phyloP scores from a whole-genome alignment of 129 eudicot species.

The Apium graveolens region DNA sequence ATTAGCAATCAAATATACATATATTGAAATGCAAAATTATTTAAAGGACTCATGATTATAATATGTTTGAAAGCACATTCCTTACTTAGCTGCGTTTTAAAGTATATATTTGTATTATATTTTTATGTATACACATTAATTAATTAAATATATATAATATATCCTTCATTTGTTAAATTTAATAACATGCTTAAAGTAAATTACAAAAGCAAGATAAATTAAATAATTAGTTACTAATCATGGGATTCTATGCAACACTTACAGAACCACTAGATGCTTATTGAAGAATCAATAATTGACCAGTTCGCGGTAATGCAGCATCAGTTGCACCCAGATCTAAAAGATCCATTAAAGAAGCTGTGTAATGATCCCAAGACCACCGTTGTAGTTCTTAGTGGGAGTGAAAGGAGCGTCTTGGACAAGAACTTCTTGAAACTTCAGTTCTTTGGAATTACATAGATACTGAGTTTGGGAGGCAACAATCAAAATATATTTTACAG shows the following conservation, averaged over 20 bases:
- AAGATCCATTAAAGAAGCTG: conserved; percentile 39
- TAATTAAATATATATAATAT: too few species aligned
- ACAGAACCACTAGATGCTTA: conserved; percentile 64
- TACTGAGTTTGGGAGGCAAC: conserved; percentile 82
- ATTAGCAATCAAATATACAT: too few species aligned
- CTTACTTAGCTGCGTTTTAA: too few species aligned
- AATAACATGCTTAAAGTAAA: too few species aligned
- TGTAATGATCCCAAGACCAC: conserved; percentile 70
- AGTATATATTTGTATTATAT: too few species aligned
- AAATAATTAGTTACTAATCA: conserved; percentile 64
- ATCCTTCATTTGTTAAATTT: too few species aligned
- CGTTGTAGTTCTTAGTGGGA: conserved; percentile 45
- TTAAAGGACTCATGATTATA: too few species aligned
- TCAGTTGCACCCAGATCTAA: conserved; percentile 63
- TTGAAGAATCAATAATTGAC: conserved; percentile 65
- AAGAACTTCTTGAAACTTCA: conserved; percentile 74
- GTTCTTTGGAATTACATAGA: conserved; percentile 92
- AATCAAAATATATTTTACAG: conserved; percentile 82
- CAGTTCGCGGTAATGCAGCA: conserved; percentile 80
- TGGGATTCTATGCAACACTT: conserved; percentile 91
- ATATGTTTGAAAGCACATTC: too few species aligned
- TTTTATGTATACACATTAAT: too few species aligned
- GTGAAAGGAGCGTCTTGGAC: conserved; percentile 56
- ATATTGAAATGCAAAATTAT: too few species aligned
- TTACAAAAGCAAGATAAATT: too few species aligned